Percentiles rank a stretch among this genome's conserved stretches.
Evolutionary conservation across 2,329 filamentous ascomycete genomes (phyloP).

Genomic region (Byssochlamys sp.): DNA sequence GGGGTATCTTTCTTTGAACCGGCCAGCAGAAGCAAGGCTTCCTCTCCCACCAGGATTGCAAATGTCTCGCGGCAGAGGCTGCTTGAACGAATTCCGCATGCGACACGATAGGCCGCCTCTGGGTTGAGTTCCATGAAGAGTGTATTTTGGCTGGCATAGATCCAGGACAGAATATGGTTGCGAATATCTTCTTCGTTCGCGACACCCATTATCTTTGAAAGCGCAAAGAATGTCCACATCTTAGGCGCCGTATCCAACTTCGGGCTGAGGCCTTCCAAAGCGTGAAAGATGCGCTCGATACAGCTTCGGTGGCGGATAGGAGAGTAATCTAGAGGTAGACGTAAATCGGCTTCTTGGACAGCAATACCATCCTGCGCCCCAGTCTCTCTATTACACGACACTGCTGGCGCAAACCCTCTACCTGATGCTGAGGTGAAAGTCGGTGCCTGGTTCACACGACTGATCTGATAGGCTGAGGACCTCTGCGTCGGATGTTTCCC

Average conservation of each 20-base stretch:
- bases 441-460: background rate
- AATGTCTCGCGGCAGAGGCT: constrained; percentile 41
- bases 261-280: constrained; percentile 46
- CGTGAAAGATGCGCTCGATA: constrained; percentile 54
- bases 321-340: constrained; percentile 48
- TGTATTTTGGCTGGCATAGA: constrained; percentile 46
- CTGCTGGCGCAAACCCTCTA: background rate
- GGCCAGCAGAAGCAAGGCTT: constrained; percentile 40
- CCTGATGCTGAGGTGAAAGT: background rate
- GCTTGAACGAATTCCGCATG: constrained; percentile 28
- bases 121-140: constrained; percentile 55
- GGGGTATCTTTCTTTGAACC: constrained; percentile 6
- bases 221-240: constrained; percentile 56
- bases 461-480: background rate
- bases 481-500: constrained; percentile 3
- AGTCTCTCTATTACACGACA: background rate
- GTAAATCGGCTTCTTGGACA: background rate
- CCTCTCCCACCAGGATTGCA: constrained; percentile 53
- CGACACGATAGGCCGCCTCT: constrained; percentile 52
- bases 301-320: constrained; percentile 52
- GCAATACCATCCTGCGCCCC: background rate
- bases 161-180: constrained; percentile 49
- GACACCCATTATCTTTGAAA: constrained; percentile 51
- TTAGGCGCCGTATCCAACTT: constrained; percentile 56
- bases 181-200: constrained; percentile 22